phyloP scores from a whole-genome alignment of 2,329 filamentous ascomycete species.

The Fusarium temperatum region DNA sequence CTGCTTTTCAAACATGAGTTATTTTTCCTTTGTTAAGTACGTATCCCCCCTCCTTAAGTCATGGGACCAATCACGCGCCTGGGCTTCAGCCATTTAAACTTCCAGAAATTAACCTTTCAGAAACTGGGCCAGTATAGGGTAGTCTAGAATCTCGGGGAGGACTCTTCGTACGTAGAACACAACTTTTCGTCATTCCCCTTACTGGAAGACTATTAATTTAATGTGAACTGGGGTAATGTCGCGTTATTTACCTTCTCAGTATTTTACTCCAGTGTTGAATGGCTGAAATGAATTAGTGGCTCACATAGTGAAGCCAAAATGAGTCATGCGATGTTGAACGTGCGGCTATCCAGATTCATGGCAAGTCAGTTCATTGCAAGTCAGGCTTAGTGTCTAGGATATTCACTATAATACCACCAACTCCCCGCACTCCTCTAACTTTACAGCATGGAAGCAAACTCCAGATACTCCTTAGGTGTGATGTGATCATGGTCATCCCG shows the following conservation, averaged over 20 bases:
- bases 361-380: background rate
- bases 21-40: background rate
- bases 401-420: too few species aligned
- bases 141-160: background rate
- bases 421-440: too few species aligned
- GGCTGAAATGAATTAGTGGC: too few species aligned
- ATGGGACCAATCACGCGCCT: background rate
- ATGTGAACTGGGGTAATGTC: too few species aligned
- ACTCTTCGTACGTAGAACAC: too few species aligned
- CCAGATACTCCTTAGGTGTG: background rate
- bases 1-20: background rate
- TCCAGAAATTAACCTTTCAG: rapidly evolving
- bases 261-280: rapidly evolving
- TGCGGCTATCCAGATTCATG: too few species aligned
- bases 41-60: background rate
- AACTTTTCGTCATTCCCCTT: rapidly evolving
- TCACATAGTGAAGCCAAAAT: too few species aligned
- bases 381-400: too few species aligned
- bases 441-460: background rate
- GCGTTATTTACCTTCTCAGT: rapidly evolving
- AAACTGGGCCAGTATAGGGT: background rate
- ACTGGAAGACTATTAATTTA: too few species aligned
- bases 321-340: rapidly evolving
- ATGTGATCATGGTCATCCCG: background rate
- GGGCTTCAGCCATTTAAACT: too few species aligned